A percentile compares a stretch with the other conserved stretches of the same genome.
phyloP scores from a whole-genome alignment of 805 yeast genomes.

The Scheffersomyces spartinae region DNA sequence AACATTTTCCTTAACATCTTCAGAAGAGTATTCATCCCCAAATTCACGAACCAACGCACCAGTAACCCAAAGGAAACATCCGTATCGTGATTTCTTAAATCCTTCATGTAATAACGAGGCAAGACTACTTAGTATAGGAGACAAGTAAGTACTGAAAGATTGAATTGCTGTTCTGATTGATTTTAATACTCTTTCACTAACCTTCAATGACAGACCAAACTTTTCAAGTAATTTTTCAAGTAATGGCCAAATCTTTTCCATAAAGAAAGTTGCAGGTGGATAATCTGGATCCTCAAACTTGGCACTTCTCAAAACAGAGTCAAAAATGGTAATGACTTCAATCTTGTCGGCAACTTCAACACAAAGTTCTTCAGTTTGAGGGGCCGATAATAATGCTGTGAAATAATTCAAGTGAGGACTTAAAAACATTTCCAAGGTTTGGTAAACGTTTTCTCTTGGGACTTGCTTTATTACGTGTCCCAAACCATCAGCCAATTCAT shows the following conservation, averaged over 20 bases:
- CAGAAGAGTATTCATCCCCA: constrained; percentile 41
- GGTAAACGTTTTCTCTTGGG: constrained; percentile 38
- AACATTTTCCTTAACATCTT: constrained; percentile 42
- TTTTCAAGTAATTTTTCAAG: constrained; percentile 35
- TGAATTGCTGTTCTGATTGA: constrained; percentile 55
- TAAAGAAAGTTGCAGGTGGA: constrained; percentile 43
- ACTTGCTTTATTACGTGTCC: constrained; percentile 69
- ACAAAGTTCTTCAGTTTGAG: constrained; percentile 16
- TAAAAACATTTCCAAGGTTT: constrained; percentile 51
- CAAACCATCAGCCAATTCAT: constrained; percentile 81
- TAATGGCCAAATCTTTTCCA: constrained; percentile 49
- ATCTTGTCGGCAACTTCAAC: constrained; percentile 57
- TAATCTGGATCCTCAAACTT: constrained; percentile 24
- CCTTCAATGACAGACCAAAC: constrained; percentile 47
- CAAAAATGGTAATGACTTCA: constrained; percentile 54
- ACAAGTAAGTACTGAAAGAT: constrained; percentile 43
- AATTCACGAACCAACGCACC: constrained; percentile 72
- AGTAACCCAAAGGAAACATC: constrained; percentile 85
- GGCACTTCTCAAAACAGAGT: constrained; percentile 42
- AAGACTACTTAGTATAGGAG: constrained; percentile 49
- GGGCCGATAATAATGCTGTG: constrained; percentile 10
- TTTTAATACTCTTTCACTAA: constrained; percentile 68
- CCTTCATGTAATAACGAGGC: constrained; percentile 61
- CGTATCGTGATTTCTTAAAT: constrained; percentile 55
- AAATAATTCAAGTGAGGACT: constrained; percentile 48